Percentiles rank a stretch among this genome's conserved stretches.
These are phyloP conservation scores for Fusarium sp. DNA, from an alignment of 2,329 filamentous ascomycete genomes.

Conservation along the genomic window DNA sequence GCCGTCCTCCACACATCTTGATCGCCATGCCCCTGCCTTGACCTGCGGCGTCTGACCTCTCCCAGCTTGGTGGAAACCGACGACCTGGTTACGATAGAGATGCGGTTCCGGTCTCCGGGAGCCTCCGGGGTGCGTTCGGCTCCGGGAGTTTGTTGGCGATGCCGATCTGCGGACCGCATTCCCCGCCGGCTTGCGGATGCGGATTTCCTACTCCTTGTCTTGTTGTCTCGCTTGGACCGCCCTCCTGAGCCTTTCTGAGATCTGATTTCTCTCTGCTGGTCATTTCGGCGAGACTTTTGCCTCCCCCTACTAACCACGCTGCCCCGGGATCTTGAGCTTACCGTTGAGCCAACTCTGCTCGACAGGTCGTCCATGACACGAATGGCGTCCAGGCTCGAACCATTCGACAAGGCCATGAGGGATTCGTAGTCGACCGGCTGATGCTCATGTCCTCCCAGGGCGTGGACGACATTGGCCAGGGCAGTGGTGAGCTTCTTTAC, in stretches of 20 bases:
- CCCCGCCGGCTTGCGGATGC: constrained; percentile 4
- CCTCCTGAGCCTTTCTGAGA: constrained; percentile 13
- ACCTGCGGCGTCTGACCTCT: constrained; percentile 49
- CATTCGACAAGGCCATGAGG: constrained; percentile 58
- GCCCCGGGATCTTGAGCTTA: constrained; percentile 23
- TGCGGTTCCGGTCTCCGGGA: constrained; percentile 22
- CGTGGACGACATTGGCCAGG: constrained; percentile 52
- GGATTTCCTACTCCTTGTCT: constrained; percentile 23
- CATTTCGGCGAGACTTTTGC: constrained; percentile 22
- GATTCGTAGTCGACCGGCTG: constrained; percentile 57
- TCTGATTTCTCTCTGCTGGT: constrained; percentile 10
- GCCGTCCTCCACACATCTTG: constrained; percentile 10
- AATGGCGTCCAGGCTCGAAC: constrained; percentile 60
- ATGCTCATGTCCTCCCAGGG: constrained; percentile 44
- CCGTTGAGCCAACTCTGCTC: constrained; percentile 39
- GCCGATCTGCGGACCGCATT: constrained; percentile 16
- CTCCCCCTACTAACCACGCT: constrained; percentile 35
- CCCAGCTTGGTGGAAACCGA: constrained; percentile 59
- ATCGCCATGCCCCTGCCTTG: constrained; percentile 12
- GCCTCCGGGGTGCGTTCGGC: constrained; percentile 8
- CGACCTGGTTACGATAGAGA: constrained; percentile 49
- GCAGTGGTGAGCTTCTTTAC: constrained; percentile 56
- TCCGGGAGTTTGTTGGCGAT: constrained; percentile 10
- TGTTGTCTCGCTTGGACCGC: constrained; percentile 11
- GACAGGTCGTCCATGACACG: constrained; percentile 61